These are phyloP conservation scores for Talaromyces sp. DNA, from an alignment of 2,329 filamentous ascomycete species.

Conservation along the genomic window DNA sequence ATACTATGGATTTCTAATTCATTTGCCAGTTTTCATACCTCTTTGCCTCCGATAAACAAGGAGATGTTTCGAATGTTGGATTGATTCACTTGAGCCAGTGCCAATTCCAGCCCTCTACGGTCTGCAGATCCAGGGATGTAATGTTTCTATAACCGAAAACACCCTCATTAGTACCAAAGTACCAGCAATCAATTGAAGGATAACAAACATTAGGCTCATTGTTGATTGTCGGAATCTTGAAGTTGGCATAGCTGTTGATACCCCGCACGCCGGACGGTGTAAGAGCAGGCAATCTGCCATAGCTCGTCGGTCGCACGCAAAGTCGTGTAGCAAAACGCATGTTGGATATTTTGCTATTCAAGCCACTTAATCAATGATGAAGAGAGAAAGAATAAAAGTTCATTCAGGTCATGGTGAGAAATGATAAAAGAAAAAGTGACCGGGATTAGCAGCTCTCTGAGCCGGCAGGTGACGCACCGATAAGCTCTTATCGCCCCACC, in stretches of 20 bases:
- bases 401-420: background rate
- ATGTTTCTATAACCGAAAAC: conserved; percentile 62
- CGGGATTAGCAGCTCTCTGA: background rate
- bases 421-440: background rate
- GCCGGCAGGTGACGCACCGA: conserved; percentile 6
- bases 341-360: background rate
- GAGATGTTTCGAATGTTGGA: conserved; percentile 73
- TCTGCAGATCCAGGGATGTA: conserved; percentile 81
- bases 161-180: background rate
- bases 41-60: conserved; percentile 76
- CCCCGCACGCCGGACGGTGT: conserved; percentile 21
- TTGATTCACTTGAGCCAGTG: conserved; percentile 66
- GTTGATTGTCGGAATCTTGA: conserved; percentile 79
- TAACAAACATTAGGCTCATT: conserved; percentile 92
- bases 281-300: background rate
- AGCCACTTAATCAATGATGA: background rate
- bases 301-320: background rate
- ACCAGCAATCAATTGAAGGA: background rate
- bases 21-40: conserved; percentile 50
- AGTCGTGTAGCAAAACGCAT: conserved; percentile 5
- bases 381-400: background rate
- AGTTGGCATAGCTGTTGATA: conserved; percentile 66
- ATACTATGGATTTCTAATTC: background rate
- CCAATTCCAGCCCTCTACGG: conserved; percentile 69
- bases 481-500: conserved; percentile 5